Evolutionary conservation across 129 eudicot genomes (phyloP).

Genomic region (Gnaphalium uliginosum): DNA sequence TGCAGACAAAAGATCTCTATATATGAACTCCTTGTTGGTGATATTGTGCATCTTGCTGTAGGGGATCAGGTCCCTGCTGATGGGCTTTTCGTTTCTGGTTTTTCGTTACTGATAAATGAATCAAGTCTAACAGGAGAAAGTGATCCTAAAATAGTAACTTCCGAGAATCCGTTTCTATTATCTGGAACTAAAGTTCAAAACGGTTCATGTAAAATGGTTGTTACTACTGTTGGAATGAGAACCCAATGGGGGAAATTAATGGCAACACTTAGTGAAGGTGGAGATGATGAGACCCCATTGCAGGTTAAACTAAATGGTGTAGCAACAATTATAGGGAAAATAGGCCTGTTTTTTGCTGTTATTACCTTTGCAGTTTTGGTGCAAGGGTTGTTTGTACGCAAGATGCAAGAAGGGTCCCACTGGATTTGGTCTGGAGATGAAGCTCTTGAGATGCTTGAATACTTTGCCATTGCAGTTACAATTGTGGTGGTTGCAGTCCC

Average conservation of each 20-base stretch:
- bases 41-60: constrained; percentile 86
- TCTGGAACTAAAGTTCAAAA: constrained; percentile 96
- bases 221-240: constrained; percentile 95
- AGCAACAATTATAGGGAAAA: constrained; percentile 92
- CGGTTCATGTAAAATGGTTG: constrained; percentile 87
- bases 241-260: constrained; percentile 96
- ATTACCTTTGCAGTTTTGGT: constrained; percentile 86
- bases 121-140: constrained; percentile 96
- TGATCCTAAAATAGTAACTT: constrained; percentile 60
- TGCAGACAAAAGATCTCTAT: constrained; percentile 87
- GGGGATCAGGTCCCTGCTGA: constrained; percentile 98
- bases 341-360: constrained; percentile 90
- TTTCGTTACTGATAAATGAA: constrained; percentile 70
- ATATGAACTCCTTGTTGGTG: constrained; percentile 82
- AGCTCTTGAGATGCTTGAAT: constrained; percentile 79
- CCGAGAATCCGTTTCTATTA: constrained; percentile 65
- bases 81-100: constrained; percentile 86
- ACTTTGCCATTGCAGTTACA: constrained; percentile 90
- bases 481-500: constrained; percentile 97
- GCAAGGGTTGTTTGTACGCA: constrained; percentile 61
- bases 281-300: constrained; percentile 92
- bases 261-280: constrained; percentile 96
- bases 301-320: constrained; percentile 95
- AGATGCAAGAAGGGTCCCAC: constrained; percentile 58
- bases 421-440: constrained; percentile 84